These are phyloP conservation scores for Fusarium torulosum DNA, from an alignment of 2,329 filamentous ascomycete species.

Conservation along the genomic window DNA sequence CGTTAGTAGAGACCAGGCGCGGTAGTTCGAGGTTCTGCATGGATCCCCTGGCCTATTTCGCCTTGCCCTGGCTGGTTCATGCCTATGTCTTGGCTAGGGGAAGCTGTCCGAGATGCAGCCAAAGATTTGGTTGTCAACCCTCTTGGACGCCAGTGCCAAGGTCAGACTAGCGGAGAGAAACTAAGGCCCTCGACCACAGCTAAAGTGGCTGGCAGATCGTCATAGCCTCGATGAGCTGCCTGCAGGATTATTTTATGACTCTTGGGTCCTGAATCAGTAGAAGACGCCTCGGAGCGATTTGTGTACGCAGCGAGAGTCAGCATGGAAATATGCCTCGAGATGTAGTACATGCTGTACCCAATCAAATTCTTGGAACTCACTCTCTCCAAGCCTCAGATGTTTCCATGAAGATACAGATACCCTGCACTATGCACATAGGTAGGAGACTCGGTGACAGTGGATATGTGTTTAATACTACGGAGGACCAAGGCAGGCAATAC, in stretches of 20 bases:
- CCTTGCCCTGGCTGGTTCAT: conserved; percentile 5
- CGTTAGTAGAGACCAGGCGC: conserved; percentile 33
- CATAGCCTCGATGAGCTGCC: conserved; percentile 36
- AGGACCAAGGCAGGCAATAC: too few species aligned
- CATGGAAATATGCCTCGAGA: neutral
- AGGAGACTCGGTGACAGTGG: neutral
- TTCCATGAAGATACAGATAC: neutral
- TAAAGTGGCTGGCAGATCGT: conserved; percentile 43
- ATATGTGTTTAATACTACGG: neutral
- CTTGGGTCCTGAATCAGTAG: conserved; percentile 27
- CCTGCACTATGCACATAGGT: too few species aligned
- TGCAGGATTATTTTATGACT: conserved; percentile 32
- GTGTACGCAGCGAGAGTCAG: neutral
- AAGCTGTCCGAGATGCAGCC: conserved; percentile 44
- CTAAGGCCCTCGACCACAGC: conserved; percentile 39
- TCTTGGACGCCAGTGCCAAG: conserved; percentile 38
- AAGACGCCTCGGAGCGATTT: conserved; percentile 10
- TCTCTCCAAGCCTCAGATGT: neutral
- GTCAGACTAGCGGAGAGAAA: conserved; percentile 32
- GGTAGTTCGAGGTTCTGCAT: conserved; percentile 28
- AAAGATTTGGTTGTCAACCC: conserved; percentile 31
- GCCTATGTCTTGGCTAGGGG: conserved; percentile 35
- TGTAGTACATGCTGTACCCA: neutral
- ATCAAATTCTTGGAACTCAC: neutral
- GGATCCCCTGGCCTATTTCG: conserved; percentile 31